phyloP scores from a whole-genome alignment of 164 flowering plant genomes.

The Kalanchoe fedtschenkoi region DNA sequence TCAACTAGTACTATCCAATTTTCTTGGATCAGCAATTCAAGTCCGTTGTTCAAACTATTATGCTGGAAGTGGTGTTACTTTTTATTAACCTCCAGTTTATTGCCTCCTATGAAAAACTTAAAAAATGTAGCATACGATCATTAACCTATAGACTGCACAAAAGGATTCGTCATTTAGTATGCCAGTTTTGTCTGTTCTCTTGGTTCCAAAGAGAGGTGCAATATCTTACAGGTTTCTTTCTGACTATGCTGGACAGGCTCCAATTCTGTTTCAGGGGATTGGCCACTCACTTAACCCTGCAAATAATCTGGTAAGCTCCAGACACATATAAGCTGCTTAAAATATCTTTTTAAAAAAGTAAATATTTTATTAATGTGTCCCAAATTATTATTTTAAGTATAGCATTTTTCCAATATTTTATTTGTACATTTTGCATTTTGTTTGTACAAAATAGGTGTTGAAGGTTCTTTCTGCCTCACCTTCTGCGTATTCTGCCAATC shows the following conservation, averaged over 20 bases:
- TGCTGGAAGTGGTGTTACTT: not conserved
- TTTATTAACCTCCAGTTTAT: not conserved
- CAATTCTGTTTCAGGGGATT: conserved; percentile 84
- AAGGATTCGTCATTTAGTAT: no score
- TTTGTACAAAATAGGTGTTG: conserved; percentile 35
- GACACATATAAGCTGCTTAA: not conserved
- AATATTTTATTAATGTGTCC: not conserved
- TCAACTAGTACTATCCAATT: not conserved
- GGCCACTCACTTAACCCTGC: conserved; percentile 79
- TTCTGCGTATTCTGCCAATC: conserved; percentile 87
- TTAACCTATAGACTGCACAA: not conserved
- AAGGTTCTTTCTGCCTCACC: conserved; percentile 92
- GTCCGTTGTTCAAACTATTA: not conserved
- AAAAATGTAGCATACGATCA: not conserved
- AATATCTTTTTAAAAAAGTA: not conserved
- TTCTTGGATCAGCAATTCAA: not conserved
- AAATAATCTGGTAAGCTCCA: conserved; percentile 55
- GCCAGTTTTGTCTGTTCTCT: no score
- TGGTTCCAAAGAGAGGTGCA: no score
- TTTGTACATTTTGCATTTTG: not conserved
- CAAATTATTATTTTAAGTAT: not conserved
- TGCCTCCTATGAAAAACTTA: not conserved
- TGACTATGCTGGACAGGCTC: conserved; percentile 43
- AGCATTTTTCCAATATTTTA: not conserved
- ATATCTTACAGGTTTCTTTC: not conserved